These are phyloP conservation scores for Podospora didyma DNA, from an alignment of 495 filamentous ascomycete genomes.

Conservation along the genomic window DNA sequence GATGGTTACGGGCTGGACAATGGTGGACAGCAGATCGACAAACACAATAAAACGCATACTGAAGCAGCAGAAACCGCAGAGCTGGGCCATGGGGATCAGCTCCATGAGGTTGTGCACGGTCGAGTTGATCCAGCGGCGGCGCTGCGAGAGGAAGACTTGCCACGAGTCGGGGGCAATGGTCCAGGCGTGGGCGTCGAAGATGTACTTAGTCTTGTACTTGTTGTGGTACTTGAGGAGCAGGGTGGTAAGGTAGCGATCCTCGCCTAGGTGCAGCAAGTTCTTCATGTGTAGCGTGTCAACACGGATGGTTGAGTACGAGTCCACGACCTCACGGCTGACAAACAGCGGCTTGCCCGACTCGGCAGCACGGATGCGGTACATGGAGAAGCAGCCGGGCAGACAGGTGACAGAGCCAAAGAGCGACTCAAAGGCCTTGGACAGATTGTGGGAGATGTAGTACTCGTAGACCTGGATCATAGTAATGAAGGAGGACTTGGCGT, in stretches of 20 bases:
- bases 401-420: conserved; percentile 97
- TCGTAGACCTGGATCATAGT: conserved; percentile 99
- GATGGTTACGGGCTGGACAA: conserved; percentile 89
- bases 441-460: conserved; percentile 98
- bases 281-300: conserved; percentile 99
- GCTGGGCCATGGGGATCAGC: conserved; percentile 84
- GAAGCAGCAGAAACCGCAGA: conserved; percentile 99
- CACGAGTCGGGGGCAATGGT: conserved; percentile 94
- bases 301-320: conserved; percentile 82
- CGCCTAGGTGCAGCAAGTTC: conserved; percentile 90
- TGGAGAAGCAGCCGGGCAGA: conserved; percentile 95
- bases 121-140: conserved; percentile 99
- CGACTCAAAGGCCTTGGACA: conserved; percentile 97
- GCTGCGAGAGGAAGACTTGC: conserved; percentile 92
- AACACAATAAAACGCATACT: conserved; percentile 99
- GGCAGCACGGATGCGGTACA: conserved; percentile 94
- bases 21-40: conserved; percentile 83
- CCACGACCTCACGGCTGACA: conserved; percentile 84
- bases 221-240: conserved; percentile 88
- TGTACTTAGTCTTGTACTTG: conserved; percentile 97
- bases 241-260: conserved; percentile 95
- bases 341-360: conserved; percentile 94
- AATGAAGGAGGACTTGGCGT: conserved; percentile 85
- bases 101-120: conserved; percentile 98
- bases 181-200: conserved; percentile 87